phyloP scores from a whole-genome alignment of 805 yeast species.

The Zygoascus bituminiphila region DNA sequence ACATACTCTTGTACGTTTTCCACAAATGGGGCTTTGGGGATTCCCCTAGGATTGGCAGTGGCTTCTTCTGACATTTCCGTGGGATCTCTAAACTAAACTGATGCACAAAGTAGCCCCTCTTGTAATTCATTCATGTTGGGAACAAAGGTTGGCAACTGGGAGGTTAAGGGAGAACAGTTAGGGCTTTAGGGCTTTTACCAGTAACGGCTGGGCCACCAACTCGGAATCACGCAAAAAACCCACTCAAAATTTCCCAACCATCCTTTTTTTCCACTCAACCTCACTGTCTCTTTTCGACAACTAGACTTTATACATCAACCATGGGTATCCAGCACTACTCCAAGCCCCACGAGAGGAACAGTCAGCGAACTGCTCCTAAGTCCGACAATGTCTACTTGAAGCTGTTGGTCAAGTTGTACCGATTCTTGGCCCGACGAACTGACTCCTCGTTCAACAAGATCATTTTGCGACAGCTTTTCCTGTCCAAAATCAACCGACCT shows the following conservation, averaged over 20 bases:
- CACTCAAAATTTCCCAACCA: slow-evolving; percentile 2
- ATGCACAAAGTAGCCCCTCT: no score
- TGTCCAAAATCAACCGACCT: slow-evolving; percentile 98
- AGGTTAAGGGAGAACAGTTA: no score
- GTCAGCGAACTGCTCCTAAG: slow-evolving; percentile 99
- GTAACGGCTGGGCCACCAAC: neutral
- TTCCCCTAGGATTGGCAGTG: slow-evolving; percentile 73
- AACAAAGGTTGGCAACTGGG: no score
- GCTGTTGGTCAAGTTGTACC: slow-evolving; percentile 94
- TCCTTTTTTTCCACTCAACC: slow-evolving; percentile 1
- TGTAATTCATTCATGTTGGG: neutral
- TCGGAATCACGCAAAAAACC: neutral
- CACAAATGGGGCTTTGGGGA: slow-evolving; percentile 92
- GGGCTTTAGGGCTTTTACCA: slow-evolving; percentile 4
- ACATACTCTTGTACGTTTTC: slow-evolving; percentile 72
- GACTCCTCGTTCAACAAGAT: slow-evolving; percentile 97
- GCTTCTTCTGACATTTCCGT: neutral
- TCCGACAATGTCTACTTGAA: slow-evolving; percentile 98
- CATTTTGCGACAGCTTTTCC: slow-evolving; percentile 86
- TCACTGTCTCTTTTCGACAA: slow-evolving; percentile 1
- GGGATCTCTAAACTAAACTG: no score
- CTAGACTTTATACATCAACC: slow-evolving; percentile 15
- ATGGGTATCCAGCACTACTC: slow-evolving; percentile 98
- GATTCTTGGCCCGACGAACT: slow-evolving; percentile 99
- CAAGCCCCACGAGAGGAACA: slow-evolving; percentile 91